Base-by-base conservation (phyloP, 768 basidiomycete genomes). In the Neoboletus brunneissimus region DNA sequence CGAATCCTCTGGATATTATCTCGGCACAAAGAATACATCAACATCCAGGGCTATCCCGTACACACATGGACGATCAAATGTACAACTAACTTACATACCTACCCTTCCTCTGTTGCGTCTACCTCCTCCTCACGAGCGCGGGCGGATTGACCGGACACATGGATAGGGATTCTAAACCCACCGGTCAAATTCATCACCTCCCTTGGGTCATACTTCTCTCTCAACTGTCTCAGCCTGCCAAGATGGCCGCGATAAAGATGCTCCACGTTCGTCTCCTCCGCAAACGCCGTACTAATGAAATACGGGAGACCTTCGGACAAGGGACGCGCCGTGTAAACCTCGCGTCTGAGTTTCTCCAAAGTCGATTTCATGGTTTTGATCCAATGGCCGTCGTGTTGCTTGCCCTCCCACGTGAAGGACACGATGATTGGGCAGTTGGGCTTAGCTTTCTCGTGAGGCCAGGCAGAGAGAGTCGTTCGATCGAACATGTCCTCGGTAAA, bases 121-220 rank as follows among this genome's bases (percentile, higher is more conserved):
- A 1, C 23, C 5, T n/a, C 6, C 23, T 18, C 23, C 23, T 25
- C 48, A 5, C 16, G 0, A 35, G 15, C 22, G 10, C 31, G 2
- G 31, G 18, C 12, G 3, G 6, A 1, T 27, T 18, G 29, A 41
- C 22, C 13, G n/a, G 12, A 8, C 6, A 13, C 48, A 32, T 40
- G 38, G 7, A 41, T 46, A 52, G 59, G 62, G 31, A 64, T 64
- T 40, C 35, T 64, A 31, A 65, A 64, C 10, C 63, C 63, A 16
- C 59, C 51, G 4, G 59, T 37, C 29, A 53, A 35, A 32, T 52
- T 6, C 64, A 65, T 65, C 29, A 64, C 48, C 0, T 22, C 5
- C 0, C 40, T n/a, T 8, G 64, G 64, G 40, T 65, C 64, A 23
- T 53, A 56, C 50, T 22, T 31, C 44, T 31, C 20, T 16, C 52